These are phyloP conservation scores for Gentiana dahurica DNA, from an alignment of 257 asterid species.

Conservation along the genomic window DNA sequence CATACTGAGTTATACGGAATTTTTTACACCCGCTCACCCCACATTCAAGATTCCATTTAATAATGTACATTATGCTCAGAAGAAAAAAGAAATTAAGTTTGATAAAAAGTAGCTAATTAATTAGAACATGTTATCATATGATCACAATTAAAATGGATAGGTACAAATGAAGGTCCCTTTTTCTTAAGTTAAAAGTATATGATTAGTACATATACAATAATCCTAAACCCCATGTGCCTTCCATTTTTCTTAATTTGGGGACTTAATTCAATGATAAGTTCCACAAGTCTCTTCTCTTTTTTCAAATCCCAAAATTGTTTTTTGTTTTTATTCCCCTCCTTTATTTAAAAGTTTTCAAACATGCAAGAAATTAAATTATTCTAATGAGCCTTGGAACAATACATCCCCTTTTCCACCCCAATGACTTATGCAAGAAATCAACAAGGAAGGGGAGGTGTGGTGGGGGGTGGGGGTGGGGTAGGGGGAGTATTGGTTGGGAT, in stretches of 20 bases:
- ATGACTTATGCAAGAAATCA: background rate
- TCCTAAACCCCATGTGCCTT: constrained; percentile 42
- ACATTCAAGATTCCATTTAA: too few species aligned
- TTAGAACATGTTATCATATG: background rate
- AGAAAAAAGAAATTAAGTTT: background rate
- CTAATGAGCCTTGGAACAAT: background rate
- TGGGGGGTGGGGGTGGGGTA: background rate
- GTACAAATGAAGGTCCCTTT: constrained; percentile 7
- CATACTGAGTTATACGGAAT: too few species aligned
- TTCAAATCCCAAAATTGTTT: constrained; percentile 5
- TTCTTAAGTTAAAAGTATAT: background rate
- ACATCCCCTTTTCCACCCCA: too few species aligned
- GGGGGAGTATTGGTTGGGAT: background rate
- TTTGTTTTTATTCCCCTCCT: background rate
- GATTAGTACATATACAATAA: constrained; percentile 15
- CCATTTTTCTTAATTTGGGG: constrained; percentile 20
- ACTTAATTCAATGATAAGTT: constrained; percentile 28
- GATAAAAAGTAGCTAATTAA: background rate
- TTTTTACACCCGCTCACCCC: too few species aligned
- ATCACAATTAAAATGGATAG: background rate
- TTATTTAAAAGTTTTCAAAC: background rate
- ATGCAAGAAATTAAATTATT: background rate
- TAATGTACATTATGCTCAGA: too few species aligned
- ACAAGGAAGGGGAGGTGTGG: background rate
- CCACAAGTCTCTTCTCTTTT: constrained; percentile 19